Evolutionary conservation across 179 eudicot species (phyloP), one percentile per base, ranked within the genome.

Genomic region (Beta macrorhiza): DNA sequence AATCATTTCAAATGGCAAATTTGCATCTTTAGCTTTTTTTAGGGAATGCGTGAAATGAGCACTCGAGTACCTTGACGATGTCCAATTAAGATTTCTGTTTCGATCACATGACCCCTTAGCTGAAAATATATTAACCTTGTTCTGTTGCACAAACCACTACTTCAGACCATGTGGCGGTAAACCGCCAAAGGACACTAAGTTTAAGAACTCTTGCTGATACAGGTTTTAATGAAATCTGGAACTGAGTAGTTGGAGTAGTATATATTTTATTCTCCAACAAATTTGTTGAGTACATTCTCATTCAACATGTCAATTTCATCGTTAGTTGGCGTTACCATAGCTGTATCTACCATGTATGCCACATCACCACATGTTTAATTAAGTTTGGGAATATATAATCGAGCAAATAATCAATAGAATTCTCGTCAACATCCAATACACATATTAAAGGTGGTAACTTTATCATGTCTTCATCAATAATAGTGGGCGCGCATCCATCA

Each of bases 261-360:
- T 1, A 15, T 22, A n/a, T 77, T 77, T 47, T 64, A 61, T 20
- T 22, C 14, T 9, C 79, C 45, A 49, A 51, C 45, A 77, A 77
- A 77, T 4, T 13, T 10, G 1, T 13, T 25, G 3, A 77, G 44
- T 37, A 77, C 49, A 45, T 63, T 77, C 5, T 77, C 79, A 64
- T 77, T 77, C 5, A 77, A 9, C n/a, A 62, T 13, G 25, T 45
- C 69, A 12, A 77, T 13, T 4, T 63, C 79, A 25, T 51, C 37
- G 47, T 77, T 77, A 63, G 68, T 77, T 16, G 72, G 47, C 47
- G 70, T 47, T 25, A 76, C 29, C 5, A 61, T 62, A 10, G 58
- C 45, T 22, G 57, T 76, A 2, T 62, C 44, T n/a, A 77, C 44
- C 79, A 77, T 77, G 29, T 77, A 77, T 13, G 79, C 17, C 7